Evolutionary conservation across 1,284 basidiomycete species (phyloP).

Genomic region (Violaceomyces palustris): DNA sequence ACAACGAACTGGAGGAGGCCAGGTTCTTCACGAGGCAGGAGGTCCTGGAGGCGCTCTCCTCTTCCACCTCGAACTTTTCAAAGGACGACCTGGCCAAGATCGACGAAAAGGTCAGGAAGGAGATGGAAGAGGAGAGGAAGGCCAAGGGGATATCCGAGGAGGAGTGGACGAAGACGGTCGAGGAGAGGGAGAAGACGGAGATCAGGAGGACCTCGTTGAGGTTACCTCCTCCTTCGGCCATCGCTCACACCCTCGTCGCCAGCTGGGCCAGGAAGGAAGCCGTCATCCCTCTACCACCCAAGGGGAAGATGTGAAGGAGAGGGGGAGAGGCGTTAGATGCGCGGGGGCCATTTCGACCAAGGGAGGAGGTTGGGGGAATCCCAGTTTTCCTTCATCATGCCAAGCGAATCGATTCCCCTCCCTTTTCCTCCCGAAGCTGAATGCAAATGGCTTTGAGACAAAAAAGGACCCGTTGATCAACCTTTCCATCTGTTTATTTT

Average conservation of each 20-base stretch:
- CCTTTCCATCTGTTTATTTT: too few species aligned
- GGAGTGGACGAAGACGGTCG: background rate
- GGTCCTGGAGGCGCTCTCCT: conserved; percentile 62
- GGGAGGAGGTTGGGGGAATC: too few species aligned
- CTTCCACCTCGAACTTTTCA: conserved; percentile 55
- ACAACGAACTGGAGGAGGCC: conserved; percentile 93
- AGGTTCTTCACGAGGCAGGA: conserved; percentile 78
- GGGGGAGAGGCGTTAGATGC: too few species aligned
- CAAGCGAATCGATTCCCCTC: too few species aligned
- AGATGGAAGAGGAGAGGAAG: conserved; percentile 53
- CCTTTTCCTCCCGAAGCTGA: too few species aligned
- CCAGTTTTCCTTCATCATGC: too few species aligned
- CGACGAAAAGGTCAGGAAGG: conserved; percentile 53
- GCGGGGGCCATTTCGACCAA: too few species aligned
- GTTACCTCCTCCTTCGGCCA: conserved; percentile 58
- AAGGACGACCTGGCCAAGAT: conserved; percentile 63
- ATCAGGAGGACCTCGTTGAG: conserved; percentile 3
- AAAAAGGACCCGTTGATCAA: too few species aligned
- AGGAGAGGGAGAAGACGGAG: background rate
- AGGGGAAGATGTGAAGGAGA: too few species aligned
- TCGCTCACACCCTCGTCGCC: conserved; percentile 66
- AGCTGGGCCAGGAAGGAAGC: conserved; percentile 63
- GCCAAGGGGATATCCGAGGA: conserved; percentile 1
- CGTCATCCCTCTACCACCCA: too few species aligned
- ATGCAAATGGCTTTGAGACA: too few species aligned